These are phyloP conservation scores for Mycena amicta DNA, from an alignment of 768 basidiomycete genomes.

Conservation along the genomic window DNA sequence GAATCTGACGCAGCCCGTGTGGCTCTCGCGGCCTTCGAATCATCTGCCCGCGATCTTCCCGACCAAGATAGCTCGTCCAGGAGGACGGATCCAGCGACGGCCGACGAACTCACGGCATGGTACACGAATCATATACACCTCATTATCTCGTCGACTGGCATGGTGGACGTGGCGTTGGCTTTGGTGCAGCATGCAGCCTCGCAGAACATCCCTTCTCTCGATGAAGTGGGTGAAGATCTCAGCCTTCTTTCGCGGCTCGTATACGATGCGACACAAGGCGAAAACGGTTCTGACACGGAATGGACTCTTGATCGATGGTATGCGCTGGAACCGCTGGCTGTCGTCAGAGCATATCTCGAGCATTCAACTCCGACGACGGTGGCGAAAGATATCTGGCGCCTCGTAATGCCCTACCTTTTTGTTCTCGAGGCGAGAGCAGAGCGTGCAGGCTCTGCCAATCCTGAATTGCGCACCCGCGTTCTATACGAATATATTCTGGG, in stretches of 20 bases:
- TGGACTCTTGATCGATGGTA: conserved; percentile 82
- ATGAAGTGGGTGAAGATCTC: conserved; percentile 89
- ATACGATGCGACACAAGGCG: conserved; percentile 71
- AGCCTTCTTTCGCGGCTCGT: conserved; percentile 83
- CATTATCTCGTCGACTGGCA: conserved; percentile 68
- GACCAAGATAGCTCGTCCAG: conserved; percentile 7
- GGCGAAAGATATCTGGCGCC: conserved; percentile 65
- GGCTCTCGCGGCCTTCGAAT: conserved; percentile 29
- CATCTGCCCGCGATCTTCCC: conserved; percentile 3
- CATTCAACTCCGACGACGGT: conserved; percentile 70
- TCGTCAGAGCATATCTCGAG: conserved; percentile 76
- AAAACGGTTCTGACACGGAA: conserved; percentile 47
- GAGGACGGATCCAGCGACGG: conserved; percentile 23
- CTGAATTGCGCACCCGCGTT: conserved; percentile 60
- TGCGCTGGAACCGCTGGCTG: conserved; percentile 60
- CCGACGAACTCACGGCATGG: conserved; percentile 67
- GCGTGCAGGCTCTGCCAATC: conserved; percentile 72
- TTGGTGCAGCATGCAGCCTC: conserved; percentile 87
- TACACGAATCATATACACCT: conserved; percentile 66
- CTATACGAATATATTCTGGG: conserved; percentile 74
- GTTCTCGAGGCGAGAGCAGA: conserved; percentile 90
- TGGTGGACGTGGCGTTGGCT: conserved; percentile 78
- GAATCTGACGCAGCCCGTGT: conserved; percentile 49
- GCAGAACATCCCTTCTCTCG: conserved; percentile 73
- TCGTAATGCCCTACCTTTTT: conserved; percentile 91